Evolutionary conservation across 2,329 filamentous ascomycete species (phyloP).

Genomic region (Calonectria honghensis): DNA sequence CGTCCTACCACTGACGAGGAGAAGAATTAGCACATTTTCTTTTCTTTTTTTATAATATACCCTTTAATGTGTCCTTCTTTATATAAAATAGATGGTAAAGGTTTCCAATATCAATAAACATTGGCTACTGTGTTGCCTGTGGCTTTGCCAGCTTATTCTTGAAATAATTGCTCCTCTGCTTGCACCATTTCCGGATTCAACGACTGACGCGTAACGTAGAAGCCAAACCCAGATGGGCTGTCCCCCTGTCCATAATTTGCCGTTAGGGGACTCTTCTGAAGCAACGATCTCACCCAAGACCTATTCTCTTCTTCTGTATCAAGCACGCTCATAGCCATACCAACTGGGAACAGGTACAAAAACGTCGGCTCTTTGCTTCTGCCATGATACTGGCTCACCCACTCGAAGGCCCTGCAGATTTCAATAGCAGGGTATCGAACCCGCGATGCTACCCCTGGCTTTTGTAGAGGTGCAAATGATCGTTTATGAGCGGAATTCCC

Average conservation of each 20-base stretch:
- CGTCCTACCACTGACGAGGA: not conserved
- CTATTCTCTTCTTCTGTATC: constrained; percentile 18
- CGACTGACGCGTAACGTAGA: constrained; percentile 36
- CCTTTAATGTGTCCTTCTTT: not conserved
- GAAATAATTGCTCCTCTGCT: constrained; percentile 33
- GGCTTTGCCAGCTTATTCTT: not conserved
- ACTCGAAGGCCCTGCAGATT: constrained; percentile 39
- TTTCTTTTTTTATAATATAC: not conserved
- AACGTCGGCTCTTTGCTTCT: constrained; percentile 35
- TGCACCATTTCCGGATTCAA: constrained; percentile 36
- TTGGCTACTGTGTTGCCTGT: not conserved
- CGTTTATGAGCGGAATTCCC: not conserved
- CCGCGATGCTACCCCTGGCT: constrained; percentile 27
- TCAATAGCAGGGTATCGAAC: constrained; percentile 42
- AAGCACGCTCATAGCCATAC: constrained; percentile 42
- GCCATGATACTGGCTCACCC: constrained; percentile 39
- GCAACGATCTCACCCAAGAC: constrained; percentile 21
- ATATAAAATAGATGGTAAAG: not conserved
- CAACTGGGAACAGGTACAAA: constrained; percentile 41
- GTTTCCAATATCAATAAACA: not conserved
- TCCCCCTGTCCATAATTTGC: constrained; percentile 39
- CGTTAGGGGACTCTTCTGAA: constrained; percentile 34
- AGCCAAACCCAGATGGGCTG: constrained; percentile 41
- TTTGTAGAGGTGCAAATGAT: constrained; percentile 36
- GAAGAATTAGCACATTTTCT: not conserved